Percentiles rank a stretch among this genome's conserved stretches.
phyloP scores from a whole-genome alignment of 371 early-diverging fungal genomes.

The Mortierella sp. region DNA sequence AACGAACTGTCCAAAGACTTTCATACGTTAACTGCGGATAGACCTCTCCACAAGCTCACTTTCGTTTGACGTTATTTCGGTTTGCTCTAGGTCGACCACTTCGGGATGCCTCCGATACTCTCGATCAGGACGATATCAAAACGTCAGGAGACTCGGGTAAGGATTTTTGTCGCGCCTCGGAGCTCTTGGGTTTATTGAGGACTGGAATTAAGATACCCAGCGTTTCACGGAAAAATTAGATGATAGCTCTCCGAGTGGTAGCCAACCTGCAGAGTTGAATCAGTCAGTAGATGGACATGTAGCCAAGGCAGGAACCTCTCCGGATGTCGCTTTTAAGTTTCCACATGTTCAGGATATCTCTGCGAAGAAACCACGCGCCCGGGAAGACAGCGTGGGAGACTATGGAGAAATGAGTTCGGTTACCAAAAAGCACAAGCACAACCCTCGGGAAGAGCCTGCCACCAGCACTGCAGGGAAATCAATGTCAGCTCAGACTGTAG shows the following conservation, averaged over 20 bases:
- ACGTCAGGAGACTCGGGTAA: background rate
- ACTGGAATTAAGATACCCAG: too few relatives aligned
- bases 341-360: background rate
- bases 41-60: too few relatives aligned
- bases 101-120: background rate
- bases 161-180: background rate
- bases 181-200: too few relatives aligned
- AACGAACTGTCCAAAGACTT: too few relatives aligned
- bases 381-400: background rate
- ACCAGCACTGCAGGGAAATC: background rate
- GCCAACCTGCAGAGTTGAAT: background rate
- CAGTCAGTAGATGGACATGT: background rate
- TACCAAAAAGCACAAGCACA: background rate
- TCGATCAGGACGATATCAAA: background rate
- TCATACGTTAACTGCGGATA: too few relatives aligned
- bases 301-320: background rate
- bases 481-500: too few relatives aligned
- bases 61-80: too few relatives aligned
- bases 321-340: background rate
- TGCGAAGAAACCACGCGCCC: background rate
- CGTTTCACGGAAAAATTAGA: too few relatives aligned
- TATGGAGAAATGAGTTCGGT: background rate
- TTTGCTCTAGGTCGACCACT: background rate
- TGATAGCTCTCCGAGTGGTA: too few relatives aligned
- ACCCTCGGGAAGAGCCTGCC: background rate